phyloP scores from a whole-genome alignment of 352 stramenopile species.

The Globisporangium abappressorium region DNA sequence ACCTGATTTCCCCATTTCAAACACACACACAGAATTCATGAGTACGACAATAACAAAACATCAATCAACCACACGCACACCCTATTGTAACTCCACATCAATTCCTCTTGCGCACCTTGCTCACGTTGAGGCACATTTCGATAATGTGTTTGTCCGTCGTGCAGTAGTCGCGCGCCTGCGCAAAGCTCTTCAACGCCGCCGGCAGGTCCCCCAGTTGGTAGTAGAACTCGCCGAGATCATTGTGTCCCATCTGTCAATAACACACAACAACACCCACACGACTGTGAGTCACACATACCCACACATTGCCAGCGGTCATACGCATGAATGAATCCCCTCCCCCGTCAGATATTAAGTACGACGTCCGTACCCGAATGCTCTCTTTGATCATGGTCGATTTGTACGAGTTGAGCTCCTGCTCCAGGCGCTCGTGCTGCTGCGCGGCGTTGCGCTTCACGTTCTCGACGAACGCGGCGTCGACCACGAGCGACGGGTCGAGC shows the following conservation, averaged over 20 bases:
- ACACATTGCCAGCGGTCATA: neutral
- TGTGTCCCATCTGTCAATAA: conserved; percentile 75
- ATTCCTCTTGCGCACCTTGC: conserved; percentile 46
- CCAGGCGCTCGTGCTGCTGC: conserved; percentile 76
- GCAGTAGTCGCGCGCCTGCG: conserved; percentile 87
- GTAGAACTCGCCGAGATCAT: conserved; percentile 87
- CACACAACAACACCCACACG: neutral
- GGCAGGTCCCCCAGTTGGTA: conserved; percentile 78
- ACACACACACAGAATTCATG: neutral
- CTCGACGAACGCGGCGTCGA: conserved; percentile 55
- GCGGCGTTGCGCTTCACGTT: conserved; percentile 56
- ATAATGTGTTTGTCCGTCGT: conserved; percentile 89
- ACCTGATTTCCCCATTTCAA: conserved; percentile 25
- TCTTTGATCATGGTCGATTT: conserved; percentile 92
- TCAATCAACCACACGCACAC: neutral
- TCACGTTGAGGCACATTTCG: conserved; percentile 89
- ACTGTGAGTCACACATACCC: neutral
- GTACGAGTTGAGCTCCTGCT: conserved; percentile 90
- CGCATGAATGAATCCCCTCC: neutral
- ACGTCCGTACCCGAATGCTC: conserved; percentile 68
- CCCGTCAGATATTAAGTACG: neutral
- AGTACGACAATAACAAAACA: neutral
- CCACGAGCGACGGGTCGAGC: conserved; percentile 18
- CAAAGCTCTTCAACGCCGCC: conserved; percentile 80
- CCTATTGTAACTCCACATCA: neutral